Conservation (phyloP, 345 rosid genomes). For the Bretschneidera sinensis region DNA sequence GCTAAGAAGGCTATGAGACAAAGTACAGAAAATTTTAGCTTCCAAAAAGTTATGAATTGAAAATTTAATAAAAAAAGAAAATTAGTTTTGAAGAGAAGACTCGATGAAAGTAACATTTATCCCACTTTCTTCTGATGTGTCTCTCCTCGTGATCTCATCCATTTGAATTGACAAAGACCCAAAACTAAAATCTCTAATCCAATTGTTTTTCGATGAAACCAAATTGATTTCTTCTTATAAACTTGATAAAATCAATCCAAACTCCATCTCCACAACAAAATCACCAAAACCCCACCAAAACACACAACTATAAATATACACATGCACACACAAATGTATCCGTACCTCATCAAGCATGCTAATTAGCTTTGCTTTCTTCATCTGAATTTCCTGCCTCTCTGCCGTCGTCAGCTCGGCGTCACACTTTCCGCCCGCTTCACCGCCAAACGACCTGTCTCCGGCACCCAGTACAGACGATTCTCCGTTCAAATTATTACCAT, state of each 20-base stretch:
- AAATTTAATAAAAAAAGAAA: too few species aligned
- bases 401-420: constrained; percentile 60
- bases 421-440: constrained; percentile 45
- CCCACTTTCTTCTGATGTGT: background rate
- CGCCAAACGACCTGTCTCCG: constrained; percentile 44
- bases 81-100: background rate
- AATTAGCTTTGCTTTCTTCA: constrained; percentile 89
- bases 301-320: background rate
- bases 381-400: constrained; percentile 97
- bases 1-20: too few species aligned
- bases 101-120: constrained; percentile 11
- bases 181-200: constrained; percentile 11
- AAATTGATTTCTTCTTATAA: constrained; percentile 7
- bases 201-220: too few species aligned
- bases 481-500: constrained; percentile 34
- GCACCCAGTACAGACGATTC: constrained; percentile 46
- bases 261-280: background rate
- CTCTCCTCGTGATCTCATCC: constrained; percentile 6
- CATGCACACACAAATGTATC: background rate
- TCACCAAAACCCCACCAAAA: background rate
- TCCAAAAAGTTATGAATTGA: background rate
- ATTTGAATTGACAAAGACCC: constrained; percentile 20
- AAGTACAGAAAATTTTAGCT: too few species aligned
- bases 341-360: constrained; percentile 92
- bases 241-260: constrained; percentile 4